These are phyloP conservation scores for Globisporangium abappressorium DNA, from an alignment of 352 stramenopile species.

Conservation along the genomic window DNA sequence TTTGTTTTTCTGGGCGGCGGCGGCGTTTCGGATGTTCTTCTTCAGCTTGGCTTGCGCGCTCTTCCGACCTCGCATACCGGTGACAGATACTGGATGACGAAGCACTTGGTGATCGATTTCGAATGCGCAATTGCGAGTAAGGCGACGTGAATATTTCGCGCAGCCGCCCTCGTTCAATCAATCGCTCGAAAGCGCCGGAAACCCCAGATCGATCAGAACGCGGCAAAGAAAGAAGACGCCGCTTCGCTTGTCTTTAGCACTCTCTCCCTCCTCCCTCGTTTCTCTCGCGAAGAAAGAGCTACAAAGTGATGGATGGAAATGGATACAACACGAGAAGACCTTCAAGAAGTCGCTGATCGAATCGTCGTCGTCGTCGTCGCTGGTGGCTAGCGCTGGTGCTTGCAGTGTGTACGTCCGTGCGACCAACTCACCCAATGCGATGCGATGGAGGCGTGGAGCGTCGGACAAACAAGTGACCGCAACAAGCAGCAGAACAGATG, in stretches of 20 bases:
- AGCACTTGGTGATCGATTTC: background rate
- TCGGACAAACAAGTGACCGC: background rate
- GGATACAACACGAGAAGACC: background rate
- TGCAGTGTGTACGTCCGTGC: slow-evolving; percentile 3
- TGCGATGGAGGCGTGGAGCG: slow-evolving; percentile 5
- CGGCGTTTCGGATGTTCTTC: slow-evolving; percentile 8
- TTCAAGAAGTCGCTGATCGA: background rate
- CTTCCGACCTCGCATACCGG: slow-evolving; percentile 1
- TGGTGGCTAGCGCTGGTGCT: background rate
- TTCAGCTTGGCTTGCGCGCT: background rate
- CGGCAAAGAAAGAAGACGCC: background rate
- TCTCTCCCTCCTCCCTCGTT: slow-evolving; percentile 1
- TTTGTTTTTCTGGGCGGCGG: background rate
- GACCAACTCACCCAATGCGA: slow-evolving; percentile 1
- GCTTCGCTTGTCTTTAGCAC: slow-evolving; percentile 8
- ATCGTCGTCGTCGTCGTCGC: background rate
- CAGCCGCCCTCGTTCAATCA: slow-evolving; percentile 6
- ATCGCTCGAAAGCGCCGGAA: background rate
- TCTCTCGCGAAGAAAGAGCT: background rate
- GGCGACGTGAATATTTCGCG: slow-evolving; percentile 6
- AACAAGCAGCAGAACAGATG: background rate
- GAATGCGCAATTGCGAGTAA: background rate
- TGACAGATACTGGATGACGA: background rate
- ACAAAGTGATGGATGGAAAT: background rate
- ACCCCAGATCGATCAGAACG: background rate